phyloP scores from a whole-genome alignment of 2,329 filamentous ascomycete species.

The Ampelomyces quisqualis region DNA sequence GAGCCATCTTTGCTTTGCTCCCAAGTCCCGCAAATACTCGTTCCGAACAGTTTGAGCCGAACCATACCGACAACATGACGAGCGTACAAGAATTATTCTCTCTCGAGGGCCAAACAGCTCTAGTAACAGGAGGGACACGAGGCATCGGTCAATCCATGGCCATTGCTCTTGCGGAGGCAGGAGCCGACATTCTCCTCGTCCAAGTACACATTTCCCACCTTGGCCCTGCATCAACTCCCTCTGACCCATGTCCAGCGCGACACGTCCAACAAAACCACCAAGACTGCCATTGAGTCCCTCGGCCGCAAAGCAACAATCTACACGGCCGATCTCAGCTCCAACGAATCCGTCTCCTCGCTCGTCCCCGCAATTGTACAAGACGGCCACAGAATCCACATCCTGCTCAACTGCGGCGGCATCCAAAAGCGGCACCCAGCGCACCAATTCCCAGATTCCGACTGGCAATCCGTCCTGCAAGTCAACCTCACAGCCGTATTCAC shows the following conservation, averaged over 20 bases:
- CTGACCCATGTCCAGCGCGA: conserved; percentile 50
- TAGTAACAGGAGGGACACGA: conserved; percentile 54
- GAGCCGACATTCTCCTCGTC: conserved; percentile 53
- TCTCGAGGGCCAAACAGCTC: conserved; percentile 52
- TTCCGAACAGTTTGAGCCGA: conserved; percentile 4
- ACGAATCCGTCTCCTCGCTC: conserved; percentile 61
- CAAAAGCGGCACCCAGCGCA: conserved; percentile 76
- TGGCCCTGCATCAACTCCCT: neutral
- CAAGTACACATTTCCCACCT: conserved; percentile 40
- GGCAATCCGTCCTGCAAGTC: conserved; percentile 79
- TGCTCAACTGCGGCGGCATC: conserved; percentile 85
- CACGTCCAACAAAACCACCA: conserved; percentile 58
- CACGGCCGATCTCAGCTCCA: conserved; percentile 66
- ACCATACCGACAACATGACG: conserved; percentile 23
- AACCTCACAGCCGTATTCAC: conserved; percentile 83
- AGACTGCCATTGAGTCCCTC: conserved; percentile 62
- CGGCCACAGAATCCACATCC: conserved; percentile 67
- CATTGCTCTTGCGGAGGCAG: conserved; percentile 53
- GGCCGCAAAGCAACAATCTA: conserved; percentile 69
- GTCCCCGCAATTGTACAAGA: conserved; percentile 62
- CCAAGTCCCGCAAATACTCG: neutral
- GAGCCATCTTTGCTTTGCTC: neutral
- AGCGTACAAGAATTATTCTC: conserved; percentile 49
- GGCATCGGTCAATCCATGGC: conserved; percentile 56
- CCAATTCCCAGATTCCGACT: conserved; percentile 74